Percentiles rank a stretch among this genome's conserved stretches.
Evolutionary conservation across 805 yeast species (phyloP).

Genomic region (Lachancea quebecensis): DNA sequence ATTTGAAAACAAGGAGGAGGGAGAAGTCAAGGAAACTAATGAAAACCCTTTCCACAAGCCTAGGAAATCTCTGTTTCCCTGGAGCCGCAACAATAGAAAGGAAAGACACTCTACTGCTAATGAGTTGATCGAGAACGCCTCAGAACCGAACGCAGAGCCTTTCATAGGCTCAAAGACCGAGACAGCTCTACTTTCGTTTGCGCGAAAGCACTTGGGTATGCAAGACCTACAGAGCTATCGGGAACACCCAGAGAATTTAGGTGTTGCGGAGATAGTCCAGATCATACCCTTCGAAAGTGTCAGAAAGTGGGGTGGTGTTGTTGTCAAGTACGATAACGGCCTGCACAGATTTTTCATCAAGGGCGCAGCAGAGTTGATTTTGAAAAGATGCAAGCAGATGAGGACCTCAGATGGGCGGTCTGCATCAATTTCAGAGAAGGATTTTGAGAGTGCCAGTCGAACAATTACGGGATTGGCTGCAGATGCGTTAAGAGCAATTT

Average conservation of each 20-base stretch:
- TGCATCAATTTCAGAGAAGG: slow-evolving; percentile 27
- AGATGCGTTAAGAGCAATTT: slow-evolving; percentile 79
- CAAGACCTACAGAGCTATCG: slow-evolving; percentile 45
- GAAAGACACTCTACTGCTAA: slow-evolving; percentile 6
- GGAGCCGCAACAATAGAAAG: slow-evolving; percentile 12
- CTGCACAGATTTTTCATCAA: slow-evolving; percentile 60
- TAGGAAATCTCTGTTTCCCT: slow-evolving; percentile 7
- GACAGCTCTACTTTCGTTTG: slow-evolving; percentile 71
- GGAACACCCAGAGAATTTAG: slow-evolving; percentile 25
- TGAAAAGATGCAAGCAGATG: slow-evolving; percentile 48
- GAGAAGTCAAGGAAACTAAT: slow-evolving; percentile 11
- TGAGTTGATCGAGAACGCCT: slow-evolving; percentile 13
- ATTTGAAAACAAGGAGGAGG: slow-evolving; percentile 56
- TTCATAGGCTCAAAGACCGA: slow-evolving; percentile 93
- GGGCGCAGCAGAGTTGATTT: slow-evolving; percentile 92
- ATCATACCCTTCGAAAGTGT: slow-evolving; percentile 86
- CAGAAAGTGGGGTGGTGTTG: slow-evolving; percentile 87
- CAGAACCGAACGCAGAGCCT: slow-evolving; percentile 40
- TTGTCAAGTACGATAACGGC: slow-evolving; percentile 42
- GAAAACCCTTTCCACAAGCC: slow-evolving; percentile 27
- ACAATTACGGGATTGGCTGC: slow-evolving; percentile 57
- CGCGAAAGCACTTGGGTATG: slow-evolving; percentile 48
- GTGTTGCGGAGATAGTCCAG: slow-evolving; percentile 47
- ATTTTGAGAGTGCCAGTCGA: slow-evolving; percentile 30
- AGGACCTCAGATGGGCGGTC: slow-evolving; percentile 28